Evolutionary conservation across 305 asterid species (phyloP).

Genomic region (Plantago lanceolata): DNA sequence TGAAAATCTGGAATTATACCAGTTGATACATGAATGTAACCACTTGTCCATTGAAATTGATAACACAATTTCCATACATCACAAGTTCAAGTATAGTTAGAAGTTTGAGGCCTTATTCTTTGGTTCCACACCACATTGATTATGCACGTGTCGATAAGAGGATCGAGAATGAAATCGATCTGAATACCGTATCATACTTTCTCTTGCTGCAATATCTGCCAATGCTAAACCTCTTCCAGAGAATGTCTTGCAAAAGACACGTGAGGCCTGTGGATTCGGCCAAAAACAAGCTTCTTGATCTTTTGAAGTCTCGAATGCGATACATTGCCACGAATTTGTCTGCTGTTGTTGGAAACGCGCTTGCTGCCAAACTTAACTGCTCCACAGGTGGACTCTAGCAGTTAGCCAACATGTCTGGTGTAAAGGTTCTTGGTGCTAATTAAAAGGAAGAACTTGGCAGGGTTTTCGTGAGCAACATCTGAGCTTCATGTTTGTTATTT

Average conservation of each 20-base stretch:
- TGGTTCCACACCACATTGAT: constrained; percentile 88
- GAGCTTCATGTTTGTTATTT: constrained; percentile 72
- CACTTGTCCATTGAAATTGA: constrained; percentile 78
- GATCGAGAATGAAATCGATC: constrained; percentile 77
- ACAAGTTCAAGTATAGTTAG: constrained; percentile 78
- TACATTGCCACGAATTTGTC: constrained; percentile 90
- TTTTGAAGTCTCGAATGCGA: constrained; percentile 89
- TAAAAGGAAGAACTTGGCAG: constrained; percentile 78
- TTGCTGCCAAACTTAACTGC: constrained; percentile 92
- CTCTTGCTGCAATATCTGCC: constrained; percentile 87
- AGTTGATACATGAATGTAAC: constrained; percentile 80
- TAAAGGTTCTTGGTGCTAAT: constrained; percentile 90
- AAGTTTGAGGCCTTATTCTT: constrained; percentile 84
- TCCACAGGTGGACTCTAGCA: constrained; percentile 89
- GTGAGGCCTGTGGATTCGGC: constrained; percentile 83
- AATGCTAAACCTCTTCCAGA: constrained; percentile 91
- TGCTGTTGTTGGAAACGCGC: constrained; percentile 87
- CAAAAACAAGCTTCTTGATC: constrained; percentile 79
- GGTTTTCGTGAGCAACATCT: constrained; percentile 82
- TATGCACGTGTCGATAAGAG: constrained; percentile 86
- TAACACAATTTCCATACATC: constrained; percentile 75
- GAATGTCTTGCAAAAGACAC: constrained; percentile 67
- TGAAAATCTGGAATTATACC: constrained; percentile 66
- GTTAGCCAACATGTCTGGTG: constrained; percentile 88
- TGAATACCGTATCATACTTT: constrained; percentile 82